Percentiles rank a stretch among this genome's conserved stretches.
Conservation (phyloP, 768 basidiomycete genomes). For the Cytidiella melzeri region DNA sequence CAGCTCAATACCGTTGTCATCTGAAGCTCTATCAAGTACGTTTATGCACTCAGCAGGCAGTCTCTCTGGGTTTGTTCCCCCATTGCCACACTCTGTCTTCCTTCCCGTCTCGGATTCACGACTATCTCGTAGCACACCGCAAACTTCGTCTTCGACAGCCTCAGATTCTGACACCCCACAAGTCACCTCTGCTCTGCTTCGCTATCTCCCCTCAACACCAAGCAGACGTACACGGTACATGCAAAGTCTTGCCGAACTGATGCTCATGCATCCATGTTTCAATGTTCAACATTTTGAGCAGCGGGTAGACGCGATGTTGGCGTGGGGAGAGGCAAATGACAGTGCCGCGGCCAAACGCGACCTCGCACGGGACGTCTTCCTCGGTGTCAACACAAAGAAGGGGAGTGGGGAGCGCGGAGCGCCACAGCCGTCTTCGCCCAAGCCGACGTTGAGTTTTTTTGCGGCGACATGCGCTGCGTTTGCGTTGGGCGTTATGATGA, state of each 20-base stretch:
- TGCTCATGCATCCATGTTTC: slow-evolving; percentile 45
- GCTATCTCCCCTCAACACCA: slow-evolving; percentile 34
- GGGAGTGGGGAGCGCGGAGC: slow-evolving; percentile 13
- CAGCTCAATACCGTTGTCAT: slow-evolving; percentile 19
- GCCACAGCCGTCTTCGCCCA: slow-evolving; percentile 10
- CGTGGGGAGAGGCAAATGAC: slow-evolving; percentile 30
- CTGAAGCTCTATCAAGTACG: slow-evolving; percentile 7
- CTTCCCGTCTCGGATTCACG: slow-evolving; percentile 1
- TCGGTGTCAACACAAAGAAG: slow-evolving; percentile 16
- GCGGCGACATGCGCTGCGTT: slow-evolving; percentile 51
- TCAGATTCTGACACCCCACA: slow-evolving; percentile 14
- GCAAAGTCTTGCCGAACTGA: slow-evolving; percentile 33
- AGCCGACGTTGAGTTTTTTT: slow-evolving; percentile 48
- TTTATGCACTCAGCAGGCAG: neutral
- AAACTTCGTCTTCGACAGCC: slow-evolving; percentile 1
- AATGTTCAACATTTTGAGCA: slow-evolving; percentile 42
- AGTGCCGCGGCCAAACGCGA: slow-evolving; percentile 11
- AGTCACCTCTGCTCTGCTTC: slow-evolving; percentile 35
- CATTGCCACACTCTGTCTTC: slow-evolving; percentile 8
- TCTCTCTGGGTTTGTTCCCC: slow-evolving; percentile 4
- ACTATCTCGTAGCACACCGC: neutral
- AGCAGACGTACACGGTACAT: slow-evolving; percentile 33
- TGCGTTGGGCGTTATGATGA: slow-evolving; percentile 48
- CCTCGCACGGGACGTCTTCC: slow-evolving; percentile 23
- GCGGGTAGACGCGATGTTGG: slow-evolving; percentile 40